These are phyloP conservation scores for Aspergillus sp. DNA, from an alignment of 2,329 filamentous ascomycete species.

Conservation along the genomic window DNA sequence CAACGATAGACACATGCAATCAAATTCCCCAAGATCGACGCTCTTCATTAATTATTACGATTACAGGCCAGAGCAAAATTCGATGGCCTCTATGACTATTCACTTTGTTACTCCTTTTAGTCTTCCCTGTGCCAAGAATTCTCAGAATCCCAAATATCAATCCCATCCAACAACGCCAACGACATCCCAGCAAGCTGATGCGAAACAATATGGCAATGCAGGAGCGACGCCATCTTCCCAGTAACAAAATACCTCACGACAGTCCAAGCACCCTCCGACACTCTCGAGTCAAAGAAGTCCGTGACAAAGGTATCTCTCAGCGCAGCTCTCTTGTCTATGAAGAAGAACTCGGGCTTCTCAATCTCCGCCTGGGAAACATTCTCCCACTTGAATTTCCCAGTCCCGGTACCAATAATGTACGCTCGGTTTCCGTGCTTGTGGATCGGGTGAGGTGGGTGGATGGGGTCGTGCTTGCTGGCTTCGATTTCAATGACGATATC, in stretches of 20 bases:
- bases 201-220: constrained; percentile 53
- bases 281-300: constrained; percentile 11
- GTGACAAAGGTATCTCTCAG: constrained; percentile 45
- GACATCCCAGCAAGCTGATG: constrained; percentile 52
- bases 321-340: constrained; percentile 37
- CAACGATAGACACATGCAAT: not conserved
- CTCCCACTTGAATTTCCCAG: constrained; percentile 40
- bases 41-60: not conserved
- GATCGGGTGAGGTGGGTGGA: constrained; percentile 44
- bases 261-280: constrained; percentile 38
- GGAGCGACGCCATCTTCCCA: constrained; percentile 48
- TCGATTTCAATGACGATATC: constrained; percentile 37
- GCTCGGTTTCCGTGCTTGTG: constrained; percentile 51
- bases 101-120: no score
- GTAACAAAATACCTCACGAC: constrained; percentile 47
- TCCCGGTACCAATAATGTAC: constrained; percentile 44
- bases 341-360: constrained; percentile 43
- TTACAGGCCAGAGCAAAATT: not conserved
- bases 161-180: constrained; percentile 48
- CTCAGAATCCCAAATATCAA: constrained; percentile 43
- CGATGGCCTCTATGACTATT: no score
- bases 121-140: not conserved
- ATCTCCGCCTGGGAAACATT: constrained; percentile 42
- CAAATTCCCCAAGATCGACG: not conserved
- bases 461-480: constrained; percentile 19